phyloP scores from a whole-genome alignment of 2,329 filamentous ascomycete species.

The Talaromyces amestolkiae region DNA sequence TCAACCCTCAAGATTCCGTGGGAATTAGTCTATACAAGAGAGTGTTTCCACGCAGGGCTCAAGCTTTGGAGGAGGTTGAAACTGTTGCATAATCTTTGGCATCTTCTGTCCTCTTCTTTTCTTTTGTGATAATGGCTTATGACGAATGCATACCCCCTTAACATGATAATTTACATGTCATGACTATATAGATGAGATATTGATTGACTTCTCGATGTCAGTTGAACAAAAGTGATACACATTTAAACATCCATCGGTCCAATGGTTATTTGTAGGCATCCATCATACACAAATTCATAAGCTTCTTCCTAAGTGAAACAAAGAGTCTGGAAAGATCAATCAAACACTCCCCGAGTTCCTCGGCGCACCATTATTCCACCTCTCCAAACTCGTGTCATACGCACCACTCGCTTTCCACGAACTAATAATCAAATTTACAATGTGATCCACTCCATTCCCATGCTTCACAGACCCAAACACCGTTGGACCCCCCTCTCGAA shows the following conservation, averaged over 20 bases:
- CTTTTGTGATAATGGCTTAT: slow-evolving; percentile 6
- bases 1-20: slow-evolving; percentile 93
- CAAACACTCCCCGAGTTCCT: slow-evolving; percentile 38
- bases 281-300: background rate
- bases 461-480: slow-evolving; percentile 98
- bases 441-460: slow-evolving; percentile 77
- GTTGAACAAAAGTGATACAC: slow-evolving; percentile 1
- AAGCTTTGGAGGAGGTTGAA: slow-evolving; percentile 40
- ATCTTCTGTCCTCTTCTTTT: background rate
- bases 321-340: slow-evolving; percentile 9
- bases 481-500: slow-evolving; percentile 91
- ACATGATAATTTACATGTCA: slow-evolving; percentile 8
- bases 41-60: slow-evolving; percentile 72
- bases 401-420: slow-evolving; percentile 92
- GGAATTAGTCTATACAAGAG: slow-evolving; percentile 87
- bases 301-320: background rate
- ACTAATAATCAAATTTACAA: slow-evolving; percentile 81
- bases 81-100: slow-evolving; percentile 1
- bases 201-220: background rate
- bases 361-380: slow-evolving; percentile 44
- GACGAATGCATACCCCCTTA: slow-evolving; percentile 14
- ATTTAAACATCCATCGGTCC: background rate
- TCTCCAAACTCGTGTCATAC: slow-evolving; percentile 43
- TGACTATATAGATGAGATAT: slow-evolving; percentile 9
- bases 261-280: background rate